Base-by-base conservation (phyloP, 2,329 filamentous ascomycete species). In the Emergomyces africanus region DNA sequence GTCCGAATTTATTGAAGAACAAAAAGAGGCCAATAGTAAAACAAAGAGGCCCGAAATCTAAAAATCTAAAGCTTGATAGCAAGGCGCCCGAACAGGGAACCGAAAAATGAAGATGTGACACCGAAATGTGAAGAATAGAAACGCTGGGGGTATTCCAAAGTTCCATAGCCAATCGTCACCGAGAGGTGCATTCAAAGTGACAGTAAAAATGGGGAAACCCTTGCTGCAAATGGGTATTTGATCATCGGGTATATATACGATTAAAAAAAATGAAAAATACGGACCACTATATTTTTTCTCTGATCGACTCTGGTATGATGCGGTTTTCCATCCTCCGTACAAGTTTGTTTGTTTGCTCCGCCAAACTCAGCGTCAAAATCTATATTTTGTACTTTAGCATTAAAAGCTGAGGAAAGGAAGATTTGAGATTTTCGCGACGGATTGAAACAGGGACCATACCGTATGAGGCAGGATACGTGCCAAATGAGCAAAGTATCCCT, bases 311-410 rank as follows among this genome's bases (percentile, higher is more conserved):
- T 12, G 79, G 74, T 25, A 83, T 68, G 60, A 85, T 70, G 25
- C 77, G 74, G 63, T 80, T 76, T 75, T 99, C 94, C 39, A 95
- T 74, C 71, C 83, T 87, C 64, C 87, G 82, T 77, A 99, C 85
- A 57, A 95, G 75, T 79, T 95, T 96, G 75, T 95, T 96, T 10
- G 94, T 97, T 78, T 99, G 94, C 76, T 99, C 94, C 2, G 94
- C 94, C 69, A 99, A 79, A 63, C 86, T 94, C 65, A 99, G 81
- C 0, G 92, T 99, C 65, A 97, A 76, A 70, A 97, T 90, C 81
- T 83, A 60, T 2, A 61, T 15, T 46, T 25, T 18, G 5, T 30
- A 28, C 15, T 39, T 55, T 55, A 33, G 28, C n/a, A 48, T 5
- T 5, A 0, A 53, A 15, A 3, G 1, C 10, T 18, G 44, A 18